A percentile compares a stretch with the other conserved stretches of the same genome.
Evolutionary conservation across 1,284 basidiomycete species (phyloP).

Genomic region (Sporisorium graminicola): DNA sequence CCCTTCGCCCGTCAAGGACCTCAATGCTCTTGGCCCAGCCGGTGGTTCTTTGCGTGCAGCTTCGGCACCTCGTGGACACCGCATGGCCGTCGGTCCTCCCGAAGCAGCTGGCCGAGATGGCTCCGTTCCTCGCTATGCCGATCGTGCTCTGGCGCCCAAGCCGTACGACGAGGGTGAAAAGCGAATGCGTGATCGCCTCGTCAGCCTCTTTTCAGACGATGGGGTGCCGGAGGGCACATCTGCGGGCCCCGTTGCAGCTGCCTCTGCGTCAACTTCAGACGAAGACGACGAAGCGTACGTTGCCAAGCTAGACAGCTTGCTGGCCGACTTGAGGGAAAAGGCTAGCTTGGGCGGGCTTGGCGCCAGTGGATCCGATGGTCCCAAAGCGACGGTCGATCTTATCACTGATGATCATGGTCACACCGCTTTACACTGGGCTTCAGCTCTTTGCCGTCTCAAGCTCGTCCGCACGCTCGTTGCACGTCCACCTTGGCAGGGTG

Average conservation of each 20-base stretch:
- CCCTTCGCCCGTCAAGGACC: conserved; percentile 64
- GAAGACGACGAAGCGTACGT: conserved; percentile 30
- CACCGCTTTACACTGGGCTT: conserved; percentile 92
- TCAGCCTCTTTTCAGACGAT: conserved; percentile 65
- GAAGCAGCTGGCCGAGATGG: conserved; percentile 43
- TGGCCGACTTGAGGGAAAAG: conserved; percentile 48
- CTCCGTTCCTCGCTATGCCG: conserved; percentile 62
- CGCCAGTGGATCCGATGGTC: conserved; percentile 79
- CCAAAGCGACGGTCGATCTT: conserved; percentile 75
- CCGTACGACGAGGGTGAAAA: conserved; percentile 65
- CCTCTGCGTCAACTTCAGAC: conserved; percentile 10
- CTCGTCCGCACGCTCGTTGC: conserved; percentile 68
- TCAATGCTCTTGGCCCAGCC: conserved; percentile 62
- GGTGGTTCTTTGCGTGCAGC: conserved; percentile 60
- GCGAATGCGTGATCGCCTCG: conserved; percentile 61
- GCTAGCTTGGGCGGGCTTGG: conserved; percentile 70
- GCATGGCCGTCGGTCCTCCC: conserved; percentile 51
- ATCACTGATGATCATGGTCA: conserved; percentile 88
- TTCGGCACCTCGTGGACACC: conserved; percentile 47
- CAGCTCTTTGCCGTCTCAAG: conserved; percentile 79
- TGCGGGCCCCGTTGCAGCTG: conserved; percentile 4
- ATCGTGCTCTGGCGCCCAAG: conserved; percentile 59
- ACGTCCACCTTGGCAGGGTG: conserved; percentile 74
- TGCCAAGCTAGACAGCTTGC: conserved; percentile 43
- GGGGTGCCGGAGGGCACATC: conserved; percentile 23